Base-by-base conservation (phyloP, 441 rosid genomes). In the Gossypium schwendimanii region DNA sequence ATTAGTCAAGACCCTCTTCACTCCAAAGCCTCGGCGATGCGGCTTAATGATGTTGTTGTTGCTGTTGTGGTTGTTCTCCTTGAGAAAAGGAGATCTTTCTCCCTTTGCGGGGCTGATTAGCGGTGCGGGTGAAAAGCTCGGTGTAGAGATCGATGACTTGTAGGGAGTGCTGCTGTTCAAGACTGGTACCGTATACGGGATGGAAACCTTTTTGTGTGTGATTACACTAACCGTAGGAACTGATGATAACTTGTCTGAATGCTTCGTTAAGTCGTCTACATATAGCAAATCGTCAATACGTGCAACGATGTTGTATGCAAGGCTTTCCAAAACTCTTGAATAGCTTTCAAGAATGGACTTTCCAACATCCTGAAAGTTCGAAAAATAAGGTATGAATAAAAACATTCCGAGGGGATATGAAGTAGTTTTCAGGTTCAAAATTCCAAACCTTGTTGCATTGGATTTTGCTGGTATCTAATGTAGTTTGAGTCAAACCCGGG, bases 341-440 rank as follows among this genome's bases (percentile, higher is more conserved):
- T 89, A 89, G 82, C 89, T 80, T 77, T 89, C 94, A 0, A 89
- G 77, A 54, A 89, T 84, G 44, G 94, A 89, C 80, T 89, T 88
- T 41, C 92, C 94, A 23, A 88, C 87, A 72, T 89, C 94, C 94
- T 89, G 81, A 49, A 68, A 71, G 69, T 57, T 63, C 63, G 17
- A 49, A 24, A 67, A 26, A 11, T 62, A 58, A 60, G 72, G 70
- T 72, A 62, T 53, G 50, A 11, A n/a, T 39, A 60, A 58, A 20
- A 54, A 12, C 18, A 24, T 66, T 14, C 47, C n/a, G 10, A 60
- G 8, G 6, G 45, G 31, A 23, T 53, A 3, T n/a, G 17, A 50
- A 57, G 47, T n/a, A 58, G 23, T 18, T 1, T 20, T 10, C 21
- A 33, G 18, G 21, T 20, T 20, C 10, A 28, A 54, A 39, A 62